A percentile compares a stretch with the other conserved stretches of the same genome.
Conservation (phyloP, 352 stramenopile genomes). For the Phytophthora chlamydospora region DNA sequence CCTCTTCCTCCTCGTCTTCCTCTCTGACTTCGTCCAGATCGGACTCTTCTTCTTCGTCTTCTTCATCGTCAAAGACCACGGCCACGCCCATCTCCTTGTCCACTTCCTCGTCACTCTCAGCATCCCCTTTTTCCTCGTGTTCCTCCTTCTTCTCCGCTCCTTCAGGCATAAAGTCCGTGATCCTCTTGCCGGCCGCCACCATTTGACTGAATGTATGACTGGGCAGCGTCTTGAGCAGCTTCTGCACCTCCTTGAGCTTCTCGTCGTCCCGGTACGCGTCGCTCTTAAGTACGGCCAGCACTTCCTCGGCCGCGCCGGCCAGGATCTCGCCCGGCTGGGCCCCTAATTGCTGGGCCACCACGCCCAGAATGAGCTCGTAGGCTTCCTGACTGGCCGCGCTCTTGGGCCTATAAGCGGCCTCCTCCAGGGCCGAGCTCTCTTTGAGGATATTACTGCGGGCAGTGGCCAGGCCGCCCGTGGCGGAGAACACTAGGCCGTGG, state of each 20-base stretch:
- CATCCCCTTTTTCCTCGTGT: slow-evolving; percentile 16
- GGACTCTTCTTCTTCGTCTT: slow-evolving; percentile 95
- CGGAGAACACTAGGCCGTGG: slow-evolving; percentile 57
- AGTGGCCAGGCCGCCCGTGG: slow-evolving; percentile 51
- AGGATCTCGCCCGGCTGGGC: slow-evolving; percentile 93
- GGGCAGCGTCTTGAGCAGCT: slow-evolving; percentile 86
- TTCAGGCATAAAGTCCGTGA: slow-evolving; percentile 88
- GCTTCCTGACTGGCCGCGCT: slow-evolving; percentile 86
- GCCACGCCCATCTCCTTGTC: slow-evolving; percentile 98
- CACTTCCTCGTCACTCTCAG: slow-evolving; percentile 60
- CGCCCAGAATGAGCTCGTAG: slow-evolving; percentile 90
- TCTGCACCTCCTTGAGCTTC: slow-evolving; percentile 82
- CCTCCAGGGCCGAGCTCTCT: slow-evolving; percentile 77
- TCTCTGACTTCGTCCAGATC: slow-evolving; percentile 92
- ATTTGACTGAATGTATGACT: slow-evolving; percentile 80
- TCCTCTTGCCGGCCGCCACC: slow-evolving; percentile 83
- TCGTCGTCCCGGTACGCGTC: slow-evolving; percentile 87
- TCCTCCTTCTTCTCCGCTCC: slow-evolving; percentile 34
- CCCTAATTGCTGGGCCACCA: slow-evolving; percentile 79
- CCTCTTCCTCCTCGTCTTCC: slow-evolving; percentile 55
- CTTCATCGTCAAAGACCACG: slow-evolving; percentile 96
- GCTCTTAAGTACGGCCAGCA: slow-evolving; percentile 93
- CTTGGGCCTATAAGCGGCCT: slow-evolving; percentile 87
- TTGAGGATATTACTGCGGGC: slow-evolving; percentile 67
- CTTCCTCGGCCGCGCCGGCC: slow-evolving; percentile 90